Evolutionary conservation across 768 basidiomycete species (phyloP), one percentile per base, ranked within the genome.

Genomic region (Collybia sp.): DNA sequence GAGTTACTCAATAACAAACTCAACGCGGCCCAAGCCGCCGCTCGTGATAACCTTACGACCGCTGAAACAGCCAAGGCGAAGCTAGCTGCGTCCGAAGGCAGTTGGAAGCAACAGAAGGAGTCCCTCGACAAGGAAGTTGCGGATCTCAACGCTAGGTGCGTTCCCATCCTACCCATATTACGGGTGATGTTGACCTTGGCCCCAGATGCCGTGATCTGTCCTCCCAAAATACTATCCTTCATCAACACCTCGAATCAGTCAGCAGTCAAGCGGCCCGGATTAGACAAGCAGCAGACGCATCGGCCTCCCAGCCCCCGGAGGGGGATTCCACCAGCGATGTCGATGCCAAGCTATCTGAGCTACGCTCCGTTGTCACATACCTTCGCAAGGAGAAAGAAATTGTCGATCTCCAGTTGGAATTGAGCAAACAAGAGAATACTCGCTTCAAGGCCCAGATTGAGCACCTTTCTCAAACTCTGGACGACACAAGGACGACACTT

Each of bases 311-410:
- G 12, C 49, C 68, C 12, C 71, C 60, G 4, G 82, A 79, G 37
- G 68, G 54, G 16, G 79, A 79, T 15, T 56, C 63, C 0, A 47
- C 64, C 8, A 80, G 73, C 13, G 80, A 83, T 48, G 56, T 68
- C 2, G 85, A 88, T 51, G 71, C 72, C 1, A 85, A 88, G 58
- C 52, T 88, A 9, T 71, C 83, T 0, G 88, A 91, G 52, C 65
- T 92, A 16, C 84, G 86, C 20, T 78, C 85, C 13, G 84, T 92
- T 19, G 82, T 93, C 36, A 75, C 82, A 2, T 93, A 88, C 63
- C 69, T 94, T 30, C 78, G 92, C 35, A 90, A 86, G 58, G 92
- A 93, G 72, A 93, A 94, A 66, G 90, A 93, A 60, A 91, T 94
- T 43, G 85, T 89, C 38, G 91, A 94, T 53, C 76, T 93, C 30